Evolutionary conservation across 768 basidiomycete genomes (phyloP), one percentile per base, ranked within the genome.

Genomic region (Agrocybe praecox): DNA sequence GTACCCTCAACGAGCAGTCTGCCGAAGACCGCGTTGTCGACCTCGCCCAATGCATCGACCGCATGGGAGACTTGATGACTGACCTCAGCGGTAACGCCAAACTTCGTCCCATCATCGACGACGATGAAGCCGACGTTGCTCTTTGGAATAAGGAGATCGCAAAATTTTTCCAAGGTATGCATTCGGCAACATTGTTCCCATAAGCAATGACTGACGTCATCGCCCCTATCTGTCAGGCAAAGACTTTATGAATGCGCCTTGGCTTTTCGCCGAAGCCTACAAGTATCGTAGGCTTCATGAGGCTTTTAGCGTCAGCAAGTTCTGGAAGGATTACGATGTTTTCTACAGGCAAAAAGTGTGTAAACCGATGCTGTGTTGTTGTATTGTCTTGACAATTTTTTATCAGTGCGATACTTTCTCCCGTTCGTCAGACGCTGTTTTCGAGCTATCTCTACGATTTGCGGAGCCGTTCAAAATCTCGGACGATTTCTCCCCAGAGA

Each of bases 61-160:
- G 96, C 60, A 93, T 97, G 92, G 91, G 92, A 55, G 80, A 82
- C 19, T 84, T 98, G 61, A 95, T 96, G 92, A 80, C 78, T 11
- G 93, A 96, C 68, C 77, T 96, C 56, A 91, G 90, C 65, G 85
- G 82, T 0, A 94, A 94, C 66, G 84, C 86, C 11, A 92, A 92
- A 69, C 79, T 96, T 11, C 77, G 95, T 12, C 92, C 92, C 29
- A 92, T 97, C 66, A 74, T 92, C 29, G 96, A 97, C 69, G 96
- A 97, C 66, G 86, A 82, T 51, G 95, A 95, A 68, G 94, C 86
- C 9, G 96, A 97, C 60, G 90, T 98, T 26, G 88, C 94, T 6
- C 80, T 97, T 8, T 98, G 95, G 96, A 98, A 98, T 75, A 96
- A 97, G 69, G 93, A 94, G 70, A 96, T 96, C 46, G 93, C 93